Base-by-base conservation (phyloP, 345 rosid species). In the Capsella bursapastoris region DNA sequence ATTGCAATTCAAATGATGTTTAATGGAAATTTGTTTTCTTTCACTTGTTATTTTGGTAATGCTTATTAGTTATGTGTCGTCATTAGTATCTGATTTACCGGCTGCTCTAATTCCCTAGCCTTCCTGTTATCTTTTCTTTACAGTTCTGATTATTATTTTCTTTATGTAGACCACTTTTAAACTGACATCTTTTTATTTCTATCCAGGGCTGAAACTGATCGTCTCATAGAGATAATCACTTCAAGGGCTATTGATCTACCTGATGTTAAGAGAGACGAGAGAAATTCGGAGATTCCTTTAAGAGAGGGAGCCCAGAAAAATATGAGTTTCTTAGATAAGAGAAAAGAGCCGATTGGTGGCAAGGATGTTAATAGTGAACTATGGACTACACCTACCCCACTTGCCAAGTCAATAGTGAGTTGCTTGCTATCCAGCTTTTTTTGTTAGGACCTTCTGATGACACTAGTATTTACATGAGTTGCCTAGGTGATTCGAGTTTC, bases 121-220 rank as follows among this genome's bases (percentile, higher is more conserved):
- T 32, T 43, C 37, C 32, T 53, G 29, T 41, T 41, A 49, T 64
- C 61, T 34, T 34, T 49, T 52, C 15, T 13, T 72, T 57, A n/a
- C 57, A 49, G 10, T 50, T 67, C 6, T 66, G 18, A 27, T 58
- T 29, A 9, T 62, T 29, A 1, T 61, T 43, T 9, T 66, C 13
- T 40, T 63, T 57, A 50, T 14, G 11, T 43, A 64, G 59, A 62
- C 16, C 43, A 25, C 40, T 69, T 62, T 41, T 44, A 47, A 16
- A 68, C 55, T 78, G 60, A 68, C 22, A 66, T 57, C 10, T 68
- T 75, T 69, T 70, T 62, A 62, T 78, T 29, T 28, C 29, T 56
- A 9, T 79, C 78, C 81, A 93, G 98, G 84, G 89, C 82, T 74
- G 91, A 93, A 80, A 80, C 88, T 72, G 81, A 83, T 74, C 87